A percentile compares a stretch with the other conserved stretches of the same genome.
Evolutionary conservation across 2,329 filamentous ascomycete genomes (phyloP).

Genomic region (Diaporthe destruens): DNA sequence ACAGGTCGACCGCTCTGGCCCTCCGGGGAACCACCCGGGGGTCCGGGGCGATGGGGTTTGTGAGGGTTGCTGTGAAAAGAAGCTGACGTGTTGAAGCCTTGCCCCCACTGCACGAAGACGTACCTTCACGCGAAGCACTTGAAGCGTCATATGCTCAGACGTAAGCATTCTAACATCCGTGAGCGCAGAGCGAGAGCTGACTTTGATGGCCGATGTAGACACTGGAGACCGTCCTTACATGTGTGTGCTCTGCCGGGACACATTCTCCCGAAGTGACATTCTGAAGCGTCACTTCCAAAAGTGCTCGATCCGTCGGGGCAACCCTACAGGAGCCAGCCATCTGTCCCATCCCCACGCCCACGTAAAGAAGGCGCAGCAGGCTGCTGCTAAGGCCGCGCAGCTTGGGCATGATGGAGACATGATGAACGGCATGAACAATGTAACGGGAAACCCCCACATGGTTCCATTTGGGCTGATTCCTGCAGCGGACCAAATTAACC

Average conservation of each 20-base stretch:
- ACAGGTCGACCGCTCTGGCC: neutral
- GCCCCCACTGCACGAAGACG: conserved; percentile 97
- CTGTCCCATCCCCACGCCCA: conserved; percentile 92
- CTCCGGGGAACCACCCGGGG: neutral
- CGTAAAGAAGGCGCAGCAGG: conserved; percentile 80
- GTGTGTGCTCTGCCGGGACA: conserved; percentile 97
- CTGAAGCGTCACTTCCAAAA: conserved; percentile 99
- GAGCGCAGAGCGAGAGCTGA: conserved; percentile 41
- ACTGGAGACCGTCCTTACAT: conserved; percentile 98
- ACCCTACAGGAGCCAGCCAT: conserved; percentile 94
- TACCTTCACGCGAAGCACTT: conserved; percentile 98
- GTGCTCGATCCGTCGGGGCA: conserved; percentile 95
- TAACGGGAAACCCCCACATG: conserved; percentile 67
- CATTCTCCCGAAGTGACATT: conserved; percentile 97
- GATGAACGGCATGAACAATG: conserved; percentile 71
- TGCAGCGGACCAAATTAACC: conserved; percentile 67
- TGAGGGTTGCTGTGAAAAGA: neutral
- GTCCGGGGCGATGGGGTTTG: too few relatives aligned
- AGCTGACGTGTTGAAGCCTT: conserved; percentile 64
- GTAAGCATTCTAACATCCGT: conserved; percentile 72
- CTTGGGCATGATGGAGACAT: conserved; percentile 65
- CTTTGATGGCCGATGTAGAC: conserved; percentile 65
- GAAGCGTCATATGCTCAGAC: conserved; percentile 94
- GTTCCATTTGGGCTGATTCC: conserved; percentile 60
- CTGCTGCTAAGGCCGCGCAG: conserved; percentile 67